phyloP scores from a whole-genome alignment of 495 filamentous ascomycete species.

The Beverwykella pulmonaria region DNA sequence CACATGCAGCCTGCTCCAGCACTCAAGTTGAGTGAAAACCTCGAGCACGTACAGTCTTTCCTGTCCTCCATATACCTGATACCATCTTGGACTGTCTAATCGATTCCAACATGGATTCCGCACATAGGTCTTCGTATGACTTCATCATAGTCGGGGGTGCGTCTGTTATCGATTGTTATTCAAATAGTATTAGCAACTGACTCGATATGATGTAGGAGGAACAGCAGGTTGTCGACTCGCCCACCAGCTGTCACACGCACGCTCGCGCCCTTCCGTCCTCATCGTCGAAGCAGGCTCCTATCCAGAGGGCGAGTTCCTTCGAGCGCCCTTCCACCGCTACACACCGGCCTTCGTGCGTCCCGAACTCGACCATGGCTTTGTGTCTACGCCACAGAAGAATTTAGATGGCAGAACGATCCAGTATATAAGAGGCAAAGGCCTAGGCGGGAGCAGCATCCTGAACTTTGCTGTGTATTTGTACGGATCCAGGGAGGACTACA shows the following conservation, averaged over 20 bases:
- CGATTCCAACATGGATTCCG: not conserved
- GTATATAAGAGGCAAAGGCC: slow-evolving; percentile 28
- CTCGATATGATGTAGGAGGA: slow-evolving; percentile 17
- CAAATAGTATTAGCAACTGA: not conserved
- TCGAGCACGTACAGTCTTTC: not conserved
- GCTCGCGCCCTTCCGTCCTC: slow-evolving; percentile 30
- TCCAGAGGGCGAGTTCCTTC: slow-evolving; percentile 21
- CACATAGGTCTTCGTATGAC: slow-evolving; percentile 8
- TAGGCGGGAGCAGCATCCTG: slow-evolving; percentile 32
- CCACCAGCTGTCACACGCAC: slow-evolving; percentile 23
- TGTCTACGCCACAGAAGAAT: slow-evolving; percentile 16
- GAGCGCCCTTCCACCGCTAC: slow-evolving; percentile 29
- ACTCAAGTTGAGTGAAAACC: too few relatives aligned
- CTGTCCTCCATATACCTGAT: not conserved
- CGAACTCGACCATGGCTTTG: slow-evolving; percentile 31
- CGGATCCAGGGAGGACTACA: slow-evolving; percentile 31
- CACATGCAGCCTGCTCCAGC: too few relatives aligned
- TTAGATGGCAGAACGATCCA: slow-evolving; percentile 21
- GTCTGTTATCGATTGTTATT: not conserved
- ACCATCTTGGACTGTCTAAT: not conserved
- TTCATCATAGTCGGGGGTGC: slow-evolving; percentile 24
- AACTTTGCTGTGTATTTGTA: slow-evolving; percentile 35
- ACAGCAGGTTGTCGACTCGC: slow-evolving; percentile 36
- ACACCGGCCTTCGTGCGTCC: slow-evolving; percentile 13
- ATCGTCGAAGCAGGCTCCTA: slow-evolving; percentile 29